These are phyloP conservation scores for Hypoxylon sp. DNA, from an alignment of 2,329 filamentous ascomycete genomes.

Conservation along the genomic window DNA sequence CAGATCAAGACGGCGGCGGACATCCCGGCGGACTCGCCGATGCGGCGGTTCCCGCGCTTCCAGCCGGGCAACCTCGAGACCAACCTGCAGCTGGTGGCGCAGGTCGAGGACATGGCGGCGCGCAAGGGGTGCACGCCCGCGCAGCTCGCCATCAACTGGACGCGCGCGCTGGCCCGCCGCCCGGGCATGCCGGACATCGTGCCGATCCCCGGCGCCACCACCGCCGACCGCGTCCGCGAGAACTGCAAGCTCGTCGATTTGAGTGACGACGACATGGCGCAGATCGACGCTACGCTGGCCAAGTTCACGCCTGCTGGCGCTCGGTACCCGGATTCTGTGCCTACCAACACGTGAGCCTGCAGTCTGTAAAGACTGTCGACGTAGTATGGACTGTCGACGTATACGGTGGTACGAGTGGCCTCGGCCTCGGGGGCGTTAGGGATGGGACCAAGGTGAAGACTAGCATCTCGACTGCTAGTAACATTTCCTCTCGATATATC, in stretches of 20 bases:
- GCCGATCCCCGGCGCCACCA: constrained; percentile 72
- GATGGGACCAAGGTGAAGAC: too few species aligned
- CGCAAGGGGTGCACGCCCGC: constrained; percentile 66
- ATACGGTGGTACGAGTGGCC: too few species aligned
- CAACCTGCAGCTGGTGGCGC: constrained; percentile 68
- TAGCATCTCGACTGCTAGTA: too few species aligned
- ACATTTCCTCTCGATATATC: too few species aligned
- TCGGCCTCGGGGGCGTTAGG: too few species aligned
- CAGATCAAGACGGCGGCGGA: constrained; percentile 52
- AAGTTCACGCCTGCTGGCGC: constrained; percentile 11
- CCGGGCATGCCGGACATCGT: constrained; percentile 62
- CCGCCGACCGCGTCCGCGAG: constrained; percentile 63
- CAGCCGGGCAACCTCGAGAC: constrained; percentile 66
- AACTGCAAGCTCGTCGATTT: constrained; percentile 62
- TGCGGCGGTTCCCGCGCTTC: constrained; percentile 65
- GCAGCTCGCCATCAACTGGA: constrained; percentile 75
- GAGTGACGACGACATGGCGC: constrained; percentile 57
- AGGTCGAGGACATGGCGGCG: constrained; percentile 65
- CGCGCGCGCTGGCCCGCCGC: constrained; percentile 56
- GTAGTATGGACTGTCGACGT: background rate
- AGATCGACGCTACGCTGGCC: constrained; percentile 58
- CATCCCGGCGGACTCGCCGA: constrained; percentile 59
- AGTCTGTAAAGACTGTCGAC: background rate
- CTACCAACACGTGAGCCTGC: constrained; percentile 1
- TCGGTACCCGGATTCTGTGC: background rate